These are phyloP conservation scores for Vaccinium vitisidaea DNA, from an alignment of 148 eudicot genomes.

Conservation along the genomic window DNA sequence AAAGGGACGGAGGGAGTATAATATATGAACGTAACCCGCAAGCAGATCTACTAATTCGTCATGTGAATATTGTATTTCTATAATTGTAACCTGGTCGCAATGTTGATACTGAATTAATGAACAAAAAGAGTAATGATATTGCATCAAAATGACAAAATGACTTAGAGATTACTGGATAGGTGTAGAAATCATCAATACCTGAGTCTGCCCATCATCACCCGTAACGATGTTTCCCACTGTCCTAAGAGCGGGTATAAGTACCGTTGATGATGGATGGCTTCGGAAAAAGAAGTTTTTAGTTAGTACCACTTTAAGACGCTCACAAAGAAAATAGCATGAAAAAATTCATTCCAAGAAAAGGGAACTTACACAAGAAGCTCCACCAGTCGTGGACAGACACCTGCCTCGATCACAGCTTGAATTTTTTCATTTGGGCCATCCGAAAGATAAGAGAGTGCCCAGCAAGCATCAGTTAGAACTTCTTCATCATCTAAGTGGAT, in stretches of 20 bases:
- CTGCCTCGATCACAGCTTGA: conserved; percentile 91
- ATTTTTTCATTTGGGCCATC: conserved; percentile 95
- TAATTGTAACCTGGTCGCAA: neutral
- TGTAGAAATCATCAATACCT: conserved; percentile 23
- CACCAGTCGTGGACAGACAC: conserved; percentile 82
- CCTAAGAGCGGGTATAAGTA: conserved; percentile 50
- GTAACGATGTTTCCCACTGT: conserved; percentile 53
- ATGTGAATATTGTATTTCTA: neutral
- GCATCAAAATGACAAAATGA: conserved; percentile 8
- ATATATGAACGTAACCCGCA: neutral
- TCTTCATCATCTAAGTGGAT: conserved; percentile 78
- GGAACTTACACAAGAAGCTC: conserved; percentile 71
- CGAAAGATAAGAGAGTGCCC: conserved; percentile 97
- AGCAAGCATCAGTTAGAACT: conserved; percentile 90
- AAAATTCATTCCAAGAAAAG: neutral
- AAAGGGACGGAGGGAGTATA: too few relatives aligned
- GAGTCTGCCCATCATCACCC: conserved; percentile 51
- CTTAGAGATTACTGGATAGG: neutral
- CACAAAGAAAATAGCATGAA: neutral
- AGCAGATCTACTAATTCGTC: neutral
- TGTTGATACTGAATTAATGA: neutral
- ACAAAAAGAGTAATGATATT: neutral
- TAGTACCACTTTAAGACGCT: conserved; percentile 17
- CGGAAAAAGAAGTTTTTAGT: neutral
- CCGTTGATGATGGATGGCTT: conserved; percentile 49